Conservation (phyloP, 495 filamentous ascomycete genomes). For the Baudoinia panamericana region DNA sequence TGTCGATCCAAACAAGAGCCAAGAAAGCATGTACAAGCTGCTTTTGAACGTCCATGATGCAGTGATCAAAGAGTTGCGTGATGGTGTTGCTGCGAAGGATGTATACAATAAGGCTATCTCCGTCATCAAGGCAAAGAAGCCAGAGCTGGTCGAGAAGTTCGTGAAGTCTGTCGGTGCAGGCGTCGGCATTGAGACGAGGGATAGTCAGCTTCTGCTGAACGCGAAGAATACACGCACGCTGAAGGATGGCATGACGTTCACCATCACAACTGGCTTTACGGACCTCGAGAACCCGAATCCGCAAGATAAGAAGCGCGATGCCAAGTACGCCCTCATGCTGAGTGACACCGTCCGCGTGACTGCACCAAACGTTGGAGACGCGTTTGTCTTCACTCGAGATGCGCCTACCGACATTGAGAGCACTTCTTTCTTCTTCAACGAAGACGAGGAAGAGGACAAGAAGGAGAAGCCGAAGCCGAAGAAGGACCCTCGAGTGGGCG, state of each 20-base stretch:
- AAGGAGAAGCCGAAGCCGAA: conserved; percentile 62
- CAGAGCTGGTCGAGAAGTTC: conserved; percentile 88
- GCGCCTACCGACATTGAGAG: conserved; percentile 81
- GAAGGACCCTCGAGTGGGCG: conserved; percentile 66
- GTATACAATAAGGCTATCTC: conserved; percentile 76
- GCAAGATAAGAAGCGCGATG: conserved; percentile 73
- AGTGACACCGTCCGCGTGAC: conserved; percentile 70
- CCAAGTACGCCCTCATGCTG: conserved; percentile 69
- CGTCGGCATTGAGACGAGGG: conserved; percentile 82
- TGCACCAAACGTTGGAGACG: conserved; percentile 42
- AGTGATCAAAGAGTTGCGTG: conserved; percentile 77
- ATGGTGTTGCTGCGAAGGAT: conserved; percentile 77
- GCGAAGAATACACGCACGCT: conserved; percentile 68
- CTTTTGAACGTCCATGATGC: conserved; percentile 71
- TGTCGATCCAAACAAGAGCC: conserved; percentile 88
- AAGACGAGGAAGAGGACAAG: conserved; percentile 43
- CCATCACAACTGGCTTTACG: conserved; percentile 71
- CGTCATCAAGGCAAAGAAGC: conserved; percentile 72
- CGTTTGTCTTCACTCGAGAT: conserved; percentile 83
- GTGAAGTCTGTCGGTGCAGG: conserved; percentile 77
- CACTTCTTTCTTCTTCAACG: conserved; percentile 94
- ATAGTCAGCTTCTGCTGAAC: conserved; percentile 67
- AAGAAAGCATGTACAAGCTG: conserved; percentile 90
- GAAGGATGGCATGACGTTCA: conserved; percentile 94
- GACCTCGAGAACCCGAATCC: conserved; percentile 72